Evolutionary conservation across 164 flowering plant species (phyloP).

Genomic region (Piper longum): DNA sequence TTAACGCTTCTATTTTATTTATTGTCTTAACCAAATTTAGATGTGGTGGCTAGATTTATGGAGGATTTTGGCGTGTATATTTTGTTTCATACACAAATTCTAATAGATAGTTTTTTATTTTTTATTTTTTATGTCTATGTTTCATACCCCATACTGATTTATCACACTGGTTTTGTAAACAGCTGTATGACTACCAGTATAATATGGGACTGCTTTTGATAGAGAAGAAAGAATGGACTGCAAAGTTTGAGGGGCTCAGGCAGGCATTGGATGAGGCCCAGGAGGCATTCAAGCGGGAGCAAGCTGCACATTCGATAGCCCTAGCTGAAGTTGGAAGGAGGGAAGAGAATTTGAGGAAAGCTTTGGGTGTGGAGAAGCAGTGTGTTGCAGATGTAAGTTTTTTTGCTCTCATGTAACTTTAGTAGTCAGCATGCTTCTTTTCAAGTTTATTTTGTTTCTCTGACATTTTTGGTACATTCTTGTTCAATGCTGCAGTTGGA

Average conservation of each 20-base stretch:
- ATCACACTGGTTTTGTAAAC: conserved; percentile 9
- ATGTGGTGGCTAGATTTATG: too few species aligned
- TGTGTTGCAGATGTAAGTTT: conserved; percentile 59
- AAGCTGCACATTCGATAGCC: conserved; percentile 48
- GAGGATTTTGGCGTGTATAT: too few species aligned
- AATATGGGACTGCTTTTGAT: conserved; percentile 88
- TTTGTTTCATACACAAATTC: too few species aligned
- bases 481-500: conserved; percentile 50
- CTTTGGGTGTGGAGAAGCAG: conserved; percentile 55
- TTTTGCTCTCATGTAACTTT: too few species aligned
- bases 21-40: too few species aligned
- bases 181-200: conserved; percentile 82
- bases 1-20: too few species aligned
- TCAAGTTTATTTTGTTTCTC: too few species aligned
- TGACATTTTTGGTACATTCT: too few species aligned
- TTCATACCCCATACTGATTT: too few species aligned
- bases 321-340: conserved; percentile 59
- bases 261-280: conserved; percentile 47
- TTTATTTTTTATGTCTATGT: too few species aligned
- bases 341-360: conserved; percentile 60
- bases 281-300: conserved; percentile 65
- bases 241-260: conserved; percentile 38
- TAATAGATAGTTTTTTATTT: too few species aligned
- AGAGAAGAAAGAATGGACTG: conserved; percentile 72
- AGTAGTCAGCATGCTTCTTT: too few species aligned